Evolutionary conservation across 768 basidiomycete genomes (phyloP).

Genomic region (Trametes meyenii): DNA sequence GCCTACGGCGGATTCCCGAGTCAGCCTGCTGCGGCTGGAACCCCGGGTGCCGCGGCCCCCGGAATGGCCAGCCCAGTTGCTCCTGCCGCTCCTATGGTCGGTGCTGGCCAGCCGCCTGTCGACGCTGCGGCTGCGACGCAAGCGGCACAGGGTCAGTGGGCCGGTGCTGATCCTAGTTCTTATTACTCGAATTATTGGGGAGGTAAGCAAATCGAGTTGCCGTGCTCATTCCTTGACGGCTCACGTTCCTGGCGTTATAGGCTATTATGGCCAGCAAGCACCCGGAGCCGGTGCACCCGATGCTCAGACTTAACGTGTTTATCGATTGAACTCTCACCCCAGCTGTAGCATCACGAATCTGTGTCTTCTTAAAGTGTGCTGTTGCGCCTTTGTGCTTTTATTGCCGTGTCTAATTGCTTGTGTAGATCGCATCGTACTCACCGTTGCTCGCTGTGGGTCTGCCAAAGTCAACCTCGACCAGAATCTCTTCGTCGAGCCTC

Average conservation of each 20-base stretch:
- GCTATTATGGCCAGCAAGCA: conserved; percentile 80
- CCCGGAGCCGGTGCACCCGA: conserved; percentile 62
- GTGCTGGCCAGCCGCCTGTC: conserved; percentile 52
- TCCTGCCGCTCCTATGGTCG: conserved; percentile 54
- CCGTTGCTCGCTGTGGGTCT: conserved; percentile 3
- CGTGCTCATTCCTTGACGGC: not conserved
- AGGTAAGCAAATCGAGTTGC: conserved; percentile 48
- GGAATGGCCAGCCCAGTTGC: conserved; percentile 61
- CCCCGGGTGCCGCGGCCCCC: conserved; percentile 46
- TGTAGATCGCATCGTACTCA: conserved; percentile 12
- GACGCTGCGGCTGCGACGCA: conserved; percentile 54
- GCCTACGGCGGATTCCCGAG: conserved; percentile 73
- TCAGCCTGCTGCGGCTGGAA: conserved; percentile 48
- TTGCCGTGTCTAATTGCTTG: conserved; percentile 9
- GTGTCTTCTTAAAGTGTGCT: conserved; percentile 29
- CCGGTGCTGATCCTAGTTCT: conserved; percentile 66
- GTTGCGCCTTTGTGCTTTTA: conserved; percentile 10
- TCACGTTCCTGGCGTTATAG: conserved; percentile 38
- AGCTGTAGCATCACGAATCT: conserved; percentile 24
- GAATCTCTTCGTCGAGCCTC: not conserved
- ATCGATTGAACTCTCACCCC: conserved; percentile 15
- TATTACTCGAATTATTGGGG: conserved; percentile 88
- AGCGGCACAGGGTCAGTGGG: conserved; percentile 77
- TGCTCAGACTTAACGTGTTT: conserved; percentile 35
- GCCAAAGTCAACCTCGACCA: conserved; percentile 6